phyloP scores from a whole-genome alignment of 2,329 filamentous ascomycete species.

The Hymenoscyphus occultus region DNA sequence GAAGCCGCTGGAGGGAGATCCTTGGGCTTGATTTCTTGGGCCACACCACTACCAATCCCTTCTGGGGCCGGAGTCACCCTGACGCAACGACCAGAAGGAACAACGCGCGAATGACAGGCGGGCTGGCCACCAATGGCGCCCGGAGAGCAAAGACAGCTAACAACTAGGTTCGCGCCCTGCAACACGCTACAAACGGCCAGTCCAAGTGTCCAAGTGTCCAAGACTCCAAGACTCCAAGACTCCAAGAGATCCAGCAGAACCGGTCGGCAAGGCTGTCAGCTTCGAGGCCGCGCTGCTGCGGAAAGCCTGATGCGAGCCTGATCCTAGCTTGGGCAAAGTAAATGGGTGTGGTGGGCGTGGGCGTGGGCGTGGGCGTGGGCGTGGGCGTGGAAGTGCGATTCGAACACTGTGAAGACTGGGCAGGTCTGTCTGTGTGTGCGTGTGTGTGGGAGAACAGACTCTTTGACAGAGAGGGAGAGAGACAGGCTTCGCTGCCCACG shows the following conservation, averaged over 20 bases:
- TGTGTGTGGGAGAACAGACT: no score
- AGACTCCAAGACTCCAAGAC: not conserved
- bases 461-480: no score
- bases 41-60: not conserved
- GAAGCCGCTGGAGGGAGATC: not conserved
- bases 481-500: not conserved
- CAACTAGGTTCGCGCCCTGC: not conserved
- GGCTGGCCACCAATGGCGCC: not conserved
- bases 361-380: no score
- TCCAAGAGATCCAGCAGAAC: no score
- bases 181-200: constrained; percentile 2
- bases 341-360: no score
- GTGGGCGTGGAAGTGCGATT: not conserved
- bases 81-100: not conserved
- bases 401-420: not conserved
- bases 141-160: not conserved
- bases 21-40: not conserved
- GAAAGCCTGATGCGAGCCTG: not conserved
- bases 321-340: no score
- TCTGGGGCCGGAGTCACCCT: not conserved
- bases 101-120: not conserved
- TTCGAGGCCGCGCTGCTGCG: not conserved
- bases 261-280: not conserved
- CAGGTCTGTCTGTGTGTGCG: not conserved
- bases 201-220: not conserved